A percentile compares a stretch with the other conserved stretches of the same genome.
Evolutionary conservation across 139 green algal genomes (phyloP).

Genomic region (Closterium sp.): DNA sequence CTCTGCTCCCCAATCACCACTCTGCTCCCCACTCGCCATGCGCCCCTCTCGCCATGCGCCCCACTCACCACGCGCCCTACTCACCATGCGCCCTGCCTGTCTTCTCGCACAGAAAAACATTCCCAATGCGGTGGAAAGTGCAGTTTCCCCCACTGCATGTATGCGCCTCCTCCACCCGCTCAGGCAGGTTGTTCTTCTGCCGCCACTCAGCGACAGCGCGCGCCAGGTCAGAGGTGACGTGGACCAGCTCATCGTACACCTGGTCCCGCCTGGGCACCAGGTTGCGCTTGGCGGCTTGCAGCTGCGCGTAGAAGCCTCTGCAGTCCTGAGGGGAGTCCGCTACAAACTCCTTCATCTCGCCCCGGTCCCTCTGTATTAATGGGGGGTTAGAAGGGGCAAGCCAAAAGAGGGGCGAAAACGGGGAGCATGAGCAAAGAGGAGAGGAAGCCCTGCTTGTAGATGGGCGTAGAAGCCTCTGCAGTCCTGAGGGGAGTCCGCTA

Average conservation of each 20-base stretch:
- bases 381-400: no score
- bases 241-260: constrained; percentile 1
- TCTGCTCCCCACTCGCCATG: no score
- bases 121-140: no score
- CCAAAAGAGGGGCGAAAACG: no score
- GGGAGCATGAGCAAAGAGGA: no score
- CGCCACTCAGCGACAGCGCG: not conserved
- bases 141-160: no score
- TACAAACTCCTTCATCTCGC: constrained; percentile 43
- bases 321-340: constrained; percentile 31
- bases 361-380: constrained; percentile 24
- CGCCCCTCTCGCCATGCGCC: no score
- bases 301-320: constrained; percentile 39
- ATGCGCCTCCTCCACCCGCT: not conserved
- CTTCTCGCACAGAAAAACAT: no score
- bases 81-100: not conserved
- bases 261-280: constrained; percentile 24
- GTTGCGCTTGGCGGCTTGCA: constrained; percentile 43
- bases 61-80: not conserved
- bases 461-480: not conserved
- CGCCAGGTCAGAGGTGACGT: not conserved
- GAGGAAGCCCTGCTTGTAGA: not conserved
- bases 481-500: not conserved
- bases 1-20: no score
- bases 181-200: not conserved